Evolutionary conservation across 1,284 basidiomycete species (phyloP).

Genomic region (Apiotrichum mycotoxinovorans): DNA sequence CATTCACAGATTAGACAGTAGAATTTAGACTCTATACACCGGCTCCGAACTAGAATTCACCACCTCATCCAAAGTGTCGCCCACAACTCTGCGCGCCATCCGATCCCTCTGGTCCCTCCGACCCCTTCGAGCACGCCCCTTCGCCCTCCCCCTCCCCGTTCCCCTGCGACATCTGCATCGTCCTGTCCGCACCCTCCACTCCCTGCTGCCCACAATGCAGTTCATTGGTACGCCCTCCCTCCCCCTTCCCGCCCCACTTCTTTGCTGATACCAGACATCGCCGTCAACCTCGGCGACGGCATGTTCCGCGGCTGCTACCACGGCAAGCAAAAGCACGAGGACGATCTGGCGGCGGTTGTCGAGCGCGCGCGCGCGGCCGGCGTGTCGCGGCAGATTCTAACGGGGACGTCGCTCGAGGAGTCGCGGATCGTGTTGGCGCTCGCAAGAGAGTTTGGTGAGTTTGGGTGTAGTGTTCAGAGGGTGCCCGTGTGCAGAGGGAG

Average conservation of each 20-base stretch:
- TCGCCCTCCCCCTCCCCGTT: no score
- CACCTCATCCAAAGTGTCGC: no score
- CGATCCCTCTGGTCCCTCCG: background rate
- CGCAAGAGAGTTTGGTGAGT: slow-evolving; percentile 59
- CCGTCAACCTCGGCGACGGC: slow-evolving; percentile 54
- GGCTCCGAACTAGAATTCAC: no score
- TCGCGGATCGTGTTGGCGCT: slow-evolving; percentile 62
- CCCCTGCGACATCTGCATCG: no score
- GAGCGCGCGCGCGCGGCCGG: slow-evolving; percentile 62
- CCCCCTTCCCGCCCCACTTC: background rate
- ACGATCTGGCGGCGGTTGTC: slow-evolving; percentile 66
- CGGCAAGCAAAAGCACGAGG: slow-evolving; percentile 54
- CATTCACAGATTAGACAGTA: no score
- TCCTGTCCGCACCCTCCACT: no score
- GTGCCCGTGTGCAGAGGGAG: background rate
- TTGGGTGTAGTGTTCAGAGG: background rate
- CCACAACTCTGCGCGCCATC: background rate
- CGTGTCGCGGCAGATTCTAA: slow-evolving; percentile 74
- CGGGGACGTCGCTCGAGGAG: slow-evolving; percentile 70
- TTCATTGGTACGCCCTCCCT: slow-evolving; percentile 11
- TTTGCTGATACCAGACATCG: slow-evolving; percentile 50
- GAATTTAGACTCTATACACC: no score
- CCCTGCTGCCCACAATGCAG: slow-evolving; percentile 7
- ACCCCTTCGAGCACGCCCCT: no score
- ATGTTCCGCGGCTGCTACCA: slow-evolving; percentile 54